Conservation (phyloP, 768 basidiomycete species). For the Psilocybe subaeruginosa region DNA sequence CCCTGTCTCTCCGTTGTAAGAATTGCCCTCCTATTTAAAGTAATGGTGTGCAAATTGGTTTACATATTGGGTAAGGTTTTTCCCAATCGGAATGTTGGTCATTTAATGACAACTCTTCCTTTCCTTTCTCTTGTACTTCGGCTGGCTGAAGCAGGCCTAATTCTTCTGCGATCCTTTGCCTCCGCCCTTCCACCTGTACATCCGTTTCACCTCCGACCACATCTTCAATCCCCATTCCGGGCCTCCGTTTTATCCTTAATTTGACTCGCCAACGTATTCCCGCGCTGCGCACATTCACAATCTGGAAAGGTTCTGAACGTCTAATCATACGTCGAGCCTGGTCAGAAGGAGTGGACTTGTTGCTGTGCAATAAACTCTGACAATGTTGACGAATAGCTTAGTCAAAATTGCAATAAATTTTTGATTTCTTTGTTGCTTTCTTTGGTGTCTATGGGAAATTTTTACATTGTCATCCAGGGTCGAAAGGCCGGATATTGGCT, state of each 20-base stretch:
- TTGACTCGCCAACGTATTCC: background rate
- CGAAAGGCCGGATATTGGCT: background rate
- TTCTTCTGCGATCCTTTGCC: conserved; percentile 5
- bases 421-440: background rate
- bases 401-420: no score
- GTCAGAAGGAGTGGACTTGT: no score
- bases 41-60: background rate
- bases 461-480: background rate
- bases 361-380: no score
- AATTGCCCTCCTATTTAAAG: background rate
- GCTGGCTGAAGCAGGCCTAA: background rate
- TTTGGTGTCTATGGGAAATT: background rate
- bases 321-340: no score
- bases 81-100: conserved; percentile 2
- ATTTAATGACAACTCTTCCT: conserved; percentile 2
- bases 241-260: no score
- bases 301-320: background rate
- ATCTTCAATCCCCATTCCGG: background rate
- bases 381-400: no score
- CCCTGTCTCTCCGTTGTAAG: background rate
- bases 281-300: background rate
- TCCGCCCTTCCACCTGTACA: conserved; percentile 11
- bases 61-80: conserved; percentile 3
- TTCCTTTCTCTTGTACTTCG: background rate
- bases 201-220: conserved; percentile 2